Percentiles rank a stretch among this genome's conserved stretches.
phyloP scores from a whole-genome alignment of 2,329 filamentous ascomycete species.

The Dactylellina cionopaga region DNA sequence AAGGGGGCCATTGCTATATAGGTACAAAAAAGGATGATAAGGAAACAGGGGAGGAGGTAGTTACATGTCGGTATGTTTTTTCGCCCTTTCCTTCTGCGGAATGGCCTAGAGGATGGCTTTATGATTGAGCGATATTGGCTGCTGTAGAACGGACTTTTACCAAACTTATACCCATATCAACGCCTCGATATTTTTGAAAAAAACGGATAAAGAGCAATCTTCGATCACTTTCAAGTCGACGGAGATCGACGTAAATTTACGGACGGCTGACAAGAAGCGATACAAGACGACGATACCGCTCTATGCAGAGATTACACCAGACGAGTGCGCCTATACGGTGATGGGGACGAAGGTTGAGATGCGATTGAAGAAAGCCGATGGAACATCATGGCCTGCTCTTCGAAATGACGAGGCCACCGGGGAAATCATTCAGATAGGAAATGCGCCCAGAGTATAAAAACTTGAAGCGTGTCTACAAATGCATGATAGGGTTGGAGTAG shows the following conservation, averaged over 20 bases:
- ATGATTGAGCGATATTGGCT: too few species aligned
- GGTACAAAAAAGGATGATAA: slow-evolving; percentile 72
- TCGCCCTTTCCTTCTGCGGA: slow-evolving; percentile 58
- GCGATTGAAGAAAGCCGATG: slow-evolving; percentile 65
- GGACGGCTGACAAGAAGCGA: slow-evolving; percentile 85
- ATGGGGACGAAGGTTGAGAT: slow-evolving; percentile 90
- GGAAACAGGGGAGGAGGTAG: slow-evolving; percentile 59
- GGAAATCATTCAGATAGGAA: slow-evolving; percentile 89
- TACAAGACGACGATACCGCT: slow-evolving; percentile 79
- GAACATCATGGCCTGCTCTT: slow-evolving; percentile 84
- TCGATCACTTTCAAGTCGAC: slow-evolving; percentile 74
- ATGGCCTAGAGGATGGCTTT: too few species aligned
- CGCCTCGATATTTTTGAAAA: slow-evolving; percentile 93
- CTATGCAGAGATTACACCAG: slow-evolving; percentile 78
- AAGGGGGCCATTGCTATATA: slow-evolving; percentile 83
- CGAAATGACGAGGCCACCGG: slow-evolving; percentile 79
- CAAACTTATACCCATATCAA: slow-evolving; percentile 87
- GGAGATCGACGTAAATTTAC: slow-evolving; percentile 78
- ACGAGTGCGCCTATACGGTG: slow-evolving; percentile 79
- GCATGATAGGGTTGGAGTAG: background rate
- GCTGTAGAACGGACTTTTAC: slow-evolving; percentile 87
- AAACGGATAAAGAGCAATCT: slow-evolving; percentile 85
- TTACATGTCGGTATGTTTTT: slow-evolving; percentile 75
- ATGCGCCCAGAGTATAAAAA: slow-evolving; percentile 72
- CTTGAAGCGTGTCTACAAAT: background rate